These are phyloP conservation scores for Cladosporium colombiae DNA, from an alignment of 2,329 filamentous ascomycete genomes.

Conservation along the genomic window DNA sequence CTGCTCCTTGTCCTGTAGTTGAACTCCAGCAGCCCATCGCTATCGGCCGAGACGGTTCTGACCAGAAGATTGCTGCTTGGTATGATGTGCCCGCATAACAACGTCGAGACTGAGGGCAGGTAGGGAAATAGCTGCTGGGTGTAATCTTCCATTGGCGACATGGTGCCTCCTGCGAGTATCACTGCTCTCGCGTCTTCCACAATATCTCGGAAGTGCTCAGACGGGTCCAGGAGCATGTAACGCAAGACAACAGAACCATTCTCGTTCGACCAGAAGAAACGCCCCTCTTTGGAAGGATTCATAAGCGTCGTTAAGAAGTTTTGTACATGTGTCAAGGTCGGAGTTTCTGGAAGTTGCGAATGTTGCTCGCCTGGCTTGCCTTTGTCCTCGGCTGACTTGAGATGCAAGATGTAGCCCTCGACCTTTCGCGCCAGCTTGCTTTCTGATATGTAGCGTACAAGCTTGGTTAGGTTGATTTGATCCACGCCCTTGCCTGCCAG, in stretches of 20 bases:
- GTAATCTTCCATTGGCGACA: slow-evolving; percentile 97
- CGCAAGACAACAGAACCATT: slow-evolving; percentile 63
- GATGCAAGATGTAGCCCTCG: slow-evolving; percentile 76
- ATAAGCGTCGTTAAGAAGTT: slow-evolving; percentile 78
- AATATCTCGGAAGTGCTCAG: slow-evolving; percentile 85
- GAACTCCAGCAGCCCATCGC: slow-evolving; percentile 70
- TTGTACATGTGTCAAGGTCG: slow-evolving; percentile 63
- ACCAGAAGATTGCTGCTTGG: slow-evolving; percentile 78
- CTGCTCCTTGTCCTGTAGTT: slow-evolving; percentile 77
- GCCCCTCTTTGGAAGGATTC: slow-evolving; percentile 72
- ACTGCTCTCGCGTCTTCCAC: slow-evolving; percentile 82
- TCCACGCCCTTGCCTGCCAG: slow-evolving; percentile 85
- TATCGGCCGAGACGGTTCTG: slow-evolving; percentile 62
- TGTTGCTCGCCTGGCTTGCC: background rate
- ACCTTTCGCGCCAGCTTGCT: slow-evolving; percentile 94
- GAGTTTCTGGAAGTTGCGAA: slow-evolving; percentile 37
- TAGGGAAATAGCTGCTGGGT: slow-evolving; percentile 81
- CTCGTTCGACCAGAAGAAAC: slow-evolving; percentile 57
- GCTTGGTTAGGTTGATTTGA: slow-evolving; percentile 90
- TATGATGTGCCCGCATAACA: slow-evolving; percentile 95
- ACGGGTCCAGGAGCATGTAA: slow-evolving; percentile 88
- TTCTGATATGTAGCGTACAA: slow-evolving; percentile 83
- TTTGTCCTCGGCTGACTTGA: slow-evolving; percentile 28
- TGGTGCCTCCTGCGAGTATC: slow-evolving; percentile 90
- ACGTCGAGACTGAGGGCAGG: slow-evolving; percentile 67